phyloP scores from a whole-genome alignment of 768 basidiomycete genomes.

The Brasilioporus rufonigricans region DNA sequence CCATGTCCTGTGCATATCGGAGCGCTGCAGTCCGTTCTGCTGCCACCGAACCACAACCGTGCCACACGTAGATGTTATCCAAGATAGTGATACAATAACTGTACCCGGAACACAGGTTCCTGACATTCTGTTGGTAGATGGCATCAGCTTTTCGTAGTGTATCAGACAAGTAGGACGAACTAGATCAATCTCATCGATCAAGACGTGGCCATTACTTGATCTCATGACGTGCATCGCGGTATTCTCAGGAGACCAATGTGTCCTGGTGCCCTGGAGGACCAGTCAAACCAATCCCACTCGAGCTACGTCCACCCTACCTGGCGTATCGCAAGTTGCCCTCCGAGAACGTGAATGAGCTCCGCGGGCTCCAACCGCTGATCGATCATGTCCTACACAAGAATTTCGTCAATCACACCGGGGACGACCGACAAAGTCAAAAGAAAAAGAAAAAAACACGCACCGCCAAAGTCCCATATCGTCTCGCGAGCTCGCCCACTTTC shows the following conservation, averaged over 20 bases:
- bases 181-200: constrained; percentile 72
- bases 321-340: constrained; percentile 68
- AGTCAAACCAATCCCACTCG: not conserved
- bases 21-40: constrained; percentile 61
- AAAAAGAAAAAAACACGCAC: too few relatives aligned
- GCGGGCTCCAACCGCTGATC: constrained; percentile 63
- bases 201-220: constrained; percentile 44
- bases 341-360: constrained; percentile 61
- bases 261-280: constrained; percentile 55
- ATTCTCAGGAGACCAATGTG: constrained; percentile 77
- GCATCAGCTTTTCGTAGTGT: constrained; percentile 1
- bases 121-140: constrained; percentile 42
- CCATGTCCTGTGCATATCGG: constrained; percentile 54
- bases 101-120: constrained; percentile 80
- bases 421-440: not conserved
- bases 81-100: constrained; percentile 76
- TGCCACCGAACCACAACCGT: constrained; percentile 66
- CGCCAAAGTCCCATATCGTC: constrained; percentile 64
- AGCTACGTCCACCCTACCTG: constrained; percentile 48
- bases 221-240: constrained; percentile 80
- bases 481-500: constrained; percentile 69
- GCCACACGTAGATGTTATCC: constrained; percentile 75
- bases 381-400: constrained; percentile 34
- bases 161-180: constrained; percentile 36
- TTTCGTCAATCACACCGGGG: too few relatives aligned